A percentile compares a stretch with the other conserved stretches of the same genome.
Conservation (phyloP, 106 monocot species). For the Phalaenopsis aphrodite region DNA sequence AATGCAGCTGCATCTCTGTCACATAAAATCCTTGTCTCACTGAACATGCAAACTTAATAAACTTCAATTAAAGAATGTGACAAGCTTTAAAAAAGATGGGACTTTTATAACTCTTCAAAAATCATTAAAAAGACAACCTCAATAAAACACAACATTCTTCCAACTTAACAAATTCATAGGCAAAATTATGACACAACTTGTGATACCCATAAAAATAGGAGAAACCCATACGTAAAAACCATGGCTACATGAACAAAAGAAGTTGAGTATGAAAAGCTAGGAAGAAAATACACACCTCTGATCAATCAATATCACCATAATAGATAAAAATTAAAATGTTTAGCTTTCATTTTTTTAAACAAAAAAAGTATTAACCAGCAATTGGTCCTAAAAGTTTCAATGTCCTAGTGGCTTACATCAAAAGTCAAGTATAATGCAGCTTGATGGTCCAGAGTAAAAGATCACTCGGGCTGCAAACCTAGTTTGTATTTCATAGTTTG, state of each 20-base stretch:
- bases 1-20: constrained; percentile 92
- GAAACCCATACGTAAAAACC: not conserved
- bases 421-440: not conserved
- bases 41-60: constrained; percentile 2
- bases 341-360: not conserved
- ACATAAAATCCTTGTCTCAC: constrained; percentile 2
- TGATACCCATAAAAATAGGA: not conserved
- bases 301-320: not conserved
- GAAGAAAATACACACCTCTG: not conserved
- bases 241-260: not conserved
- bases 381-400: not conserved
- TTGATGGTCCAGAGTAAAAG: not conserved
- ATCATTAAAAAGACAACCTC: not conserved
- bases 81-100: not conserved
- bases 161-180: not conserved
- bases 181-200: not conserved
- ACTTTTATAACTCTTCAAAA: not conserved
- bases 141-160: not conserved
- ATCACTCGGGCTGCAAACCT: not conserved
- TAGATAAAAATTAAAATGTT: not conserved
- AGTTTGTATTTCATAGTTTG: not conserved
- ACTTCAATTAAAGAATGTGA: not conserved
- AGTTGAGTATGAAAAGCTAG: not conserved
- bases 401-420: not conserved
- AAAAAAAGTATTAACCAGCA: not conserved